phyloP scores from a whole-genome alignment of 306 rosid genomes.

The Clitoria ternatea region DNA sequence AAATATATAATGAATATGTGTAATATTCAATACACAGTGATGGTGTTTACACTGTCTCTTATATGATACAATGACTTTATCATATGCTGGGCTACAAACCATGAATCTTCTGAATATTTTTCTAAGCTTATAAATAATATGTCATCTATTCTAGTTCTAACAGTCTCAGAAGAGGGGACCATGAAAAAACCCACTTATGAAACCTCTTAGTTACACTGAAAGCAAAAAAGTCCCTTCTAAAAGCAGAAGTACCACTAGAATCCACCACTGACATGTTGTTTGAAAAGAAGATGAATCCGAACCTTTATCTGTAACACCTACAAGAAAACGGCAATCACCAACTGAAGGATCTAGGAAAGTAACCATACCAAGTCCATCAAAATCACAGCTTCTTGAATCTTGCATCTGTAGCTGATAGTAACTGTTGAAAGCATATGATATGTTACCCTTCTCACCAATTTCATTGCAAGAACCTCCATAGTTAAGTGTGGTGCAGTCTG shows the following conservation, averaged over 20 bases:
- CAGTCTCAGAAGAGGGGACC: slow-evolving; percentile 45
- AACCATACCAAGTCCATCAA: slow-evolving; percentile 84
- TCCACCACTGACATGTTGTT: slow-evolving; percentile 19
- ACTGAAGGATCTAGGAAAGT: slow-evolving; percentile 83
- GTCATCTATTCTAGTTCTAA: slow-evolving; percentile 28
- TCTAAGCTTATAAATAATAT: slow-evolving; percentile 35
- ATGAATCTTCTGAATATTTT: slow-evolving; percentile 32
- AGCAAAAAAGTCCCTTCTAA: slow-evolving; percentile 37
- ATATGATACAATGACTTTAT: slow-evolving; percentile 34
- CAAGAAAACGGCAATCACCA: slow-evolving; percentile 80
- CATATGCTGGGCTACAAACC: slow-evolving; percentile 30
- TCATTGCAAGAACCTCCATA: slow-evolving; percentile 92
- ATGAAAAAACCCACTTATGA: slow-evolving; percentile 49
- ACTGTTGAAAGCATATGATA: slow-evolving; percentile 93
- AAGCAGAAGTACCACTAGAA: slow-evolving; percentile 35
- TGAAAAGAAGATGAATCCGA: slow-evolving; percentile 42
- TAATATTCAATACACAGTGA: slow-evolving; percentile 22
- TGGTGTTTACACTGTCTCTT: slow-evolving; percentile 14
- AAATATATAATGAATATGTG: slow-evolving; percentile 16
- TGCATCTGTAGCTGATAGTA: slow-evolving; percentile 92
- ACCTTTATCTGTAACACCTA: slow-evolving; percentile 64
- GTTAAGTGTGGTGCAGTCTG: slow-evolving; percentile 87
- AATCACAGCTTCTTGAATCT: slow-evolving; percentile 68
- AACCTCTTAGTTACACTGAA: slow-evolving; percentile 34
- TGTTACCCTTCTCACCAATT: slow-evolving; percentile 82